Evolutionary conservation across 495 filamentous ascomycete genomes (phyloP), one percentile per base, ranked within the genome.

Genomic region (Pseudotulostoma volvatum): DNA sequence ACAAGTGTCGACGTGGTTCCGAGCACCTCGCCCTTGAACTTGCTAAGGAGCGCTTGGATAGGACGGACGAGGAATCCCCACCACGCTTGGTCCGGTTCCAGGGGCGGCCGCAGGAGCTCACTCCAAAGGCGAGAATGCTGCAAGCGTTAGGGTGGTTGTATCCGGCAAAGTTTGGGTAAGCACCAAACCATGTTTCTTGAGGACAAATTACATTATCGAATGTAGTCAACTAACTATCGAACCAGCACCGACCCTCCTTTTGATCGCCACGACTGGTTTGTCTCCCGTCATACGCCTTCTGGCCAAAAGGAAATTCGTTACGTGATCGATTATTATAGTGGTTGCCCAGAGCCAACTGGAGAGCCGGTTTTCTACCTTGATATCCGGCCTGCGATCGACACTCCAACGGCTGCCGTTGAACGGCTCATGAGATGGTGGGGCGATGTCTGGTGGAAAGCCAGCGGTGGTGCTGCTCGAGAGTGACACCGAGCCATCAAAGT

Each of bases 251-350:
- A 80, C 16, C 81, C 84, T 19, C 90, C 90, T n/a, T 97, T 97
- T 50, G 90, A 97, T 59, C 76, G 90, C 38, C 90, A 97, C 50
- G 90, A 97, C 53, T 97, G 90, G 90, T 96, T 77, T 51, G 79
- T 97, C 18, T 68, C 77, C 46, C 71, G 90, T 32, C 64, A 72
- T 16, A 57, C 67, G 13, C 59, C 74, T n/a, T 69, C 72, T 3
- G 67, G 72, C 13, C 41, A 59, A 45, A 76, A 74, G 53, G 84
- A 95, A 66, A 67, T 93, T 33, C 71, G 90, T 43, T 99, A 99
- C 54, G 79, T 99, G 36, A 99, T 99, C 49, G 90, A 99, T 52
- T 99, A 96, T 57, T 99, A 99, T 58, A 79, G 79, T 5, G 92
- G 75, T 0, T 75, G 78, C 13, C 79, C 82, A 0, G 90, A 97